Evolutionary conservation across 257 asterid genomes (phyloP), one percentile per base, ranked within the genome.

Genomic region (Solanum chmielewskii): DNA sequence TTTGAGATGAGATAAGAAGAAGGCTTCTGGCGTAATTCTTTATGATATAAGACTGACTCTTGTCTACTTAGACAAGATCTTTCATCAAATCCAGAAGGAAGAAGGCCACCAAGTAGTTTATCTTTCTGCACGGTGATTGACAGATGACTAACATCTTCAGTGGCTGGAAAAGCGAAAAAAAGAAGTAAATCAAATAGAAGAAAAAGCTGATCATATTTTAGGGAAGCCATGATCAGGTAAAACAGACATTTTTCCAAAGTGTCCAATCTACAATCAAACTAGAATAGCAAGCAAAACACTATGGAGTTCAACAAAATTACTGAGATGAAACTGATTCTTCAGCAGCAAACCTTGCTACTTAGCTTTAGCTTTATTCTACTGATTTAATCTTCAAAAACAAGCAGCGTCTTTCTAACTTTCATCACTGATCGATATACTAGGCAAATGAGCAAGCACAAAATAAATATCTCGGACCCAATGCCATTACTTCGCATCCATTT

Each of bases 21-120:
- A n/a, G 98, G 93, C 62, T 83, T 89, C 42, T 56, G 87, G 59
- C 88, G 87, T 25, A 66, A 82, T 41, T 86, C 91, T 69, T 84
- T 92, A 29, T 91, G 95, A 84, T 90, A 94, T 60, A 89, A 64
- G 83, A 89, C 89, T 8, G 96, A 92, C 27, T 92, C 91, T 39
- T 91, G 88, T 88, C 98, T 93, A 87, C 99, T 96, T 8, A 83
- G 90, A 90, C 98, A 96, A 75, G 97, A 92, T 49, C 84, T 83
- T 88, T 91, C 91, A 35, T 94, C 95, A 16, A 95, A 91, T 69
- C 95, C 97, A n/a, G 89, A 60, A 1, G 96, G 91, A 25, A 95
- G 95, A 85, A 95, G 96, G 82, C 93, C 92, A 10, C 94, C 93
- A 2, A 92, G 92, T 25, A 92, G 93, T 75, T 88, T 90, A 86